These are phyloP conservation scores for Aspergillus pseudoterreus DNA, from an alignment of 2,329 filamentous ascomycete species.

Conservation along the genomic window DNA sequence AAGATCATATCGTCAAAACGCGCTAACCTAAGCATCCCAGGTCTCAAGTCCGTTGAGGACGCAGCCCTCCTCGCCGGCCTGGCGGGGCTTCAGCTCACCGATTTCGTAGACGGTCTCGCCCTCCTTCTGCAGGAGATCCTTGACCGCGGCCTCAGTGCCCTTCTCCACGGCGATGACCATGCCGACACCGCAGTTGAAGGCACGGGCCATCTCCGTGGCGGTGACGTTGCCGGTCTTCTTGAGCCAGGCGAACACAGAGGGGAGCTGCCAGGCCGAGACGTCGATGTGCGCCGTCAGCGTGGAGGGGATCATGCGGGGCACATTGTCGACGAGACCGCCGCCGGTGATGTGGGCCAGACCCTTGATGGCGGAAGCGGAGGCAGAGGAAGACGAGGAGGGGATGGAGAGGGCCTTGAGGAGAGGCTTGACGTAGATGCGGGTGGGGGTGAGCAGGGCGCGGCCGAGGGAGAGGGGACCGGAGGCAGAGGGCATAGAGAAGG, in stretches of 20 bases:
- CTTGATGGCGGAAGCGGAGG: constrained; percentile 61
- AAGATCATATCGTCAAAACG: constrained; percentile 8
- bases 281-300: constrained; percentile 78
- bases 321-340: constrained; percentile 87
- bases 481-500: constrained; percentile 75
- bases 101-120: constrained; percentile 77
- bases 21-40: constrained; percentile 30
- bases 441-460: constrained; percentile 77
- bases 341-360: constrained; percentile 97
- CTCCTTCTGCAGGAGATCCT: constrained; percentile 56
- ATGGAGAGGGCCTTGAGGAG: constrained; percentile 62
- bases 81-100: constrained; percentile 64
- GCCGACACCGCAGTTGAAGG: constrained; percentile 91
- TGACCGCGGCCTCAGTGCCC: constrained; percentile 59
- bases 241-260: constrained; percentile 82
- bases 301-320: constrained; percentile 84
- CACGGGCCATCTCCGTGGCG: constrained; percentile 77
- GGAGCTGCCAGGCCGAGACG: constrained; percentile 69
- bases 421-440: constrained; percentile 86
- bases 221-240: constrained; percentile 67
- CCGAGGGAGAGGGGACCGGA: constrained; percentile 56
- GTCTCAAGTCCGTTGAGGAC: constrained; percentile 58
- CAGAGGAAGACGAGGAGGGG: constrained; percentile 39
- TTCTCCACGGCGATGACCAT: constrained; percentile 83
- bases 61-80: constrained; percentile 55